Evolutionary conservation across 2,329 filamentous ascomycete species (phyloP).

Genomic region (Colletotrichum limetticola): DNA sequence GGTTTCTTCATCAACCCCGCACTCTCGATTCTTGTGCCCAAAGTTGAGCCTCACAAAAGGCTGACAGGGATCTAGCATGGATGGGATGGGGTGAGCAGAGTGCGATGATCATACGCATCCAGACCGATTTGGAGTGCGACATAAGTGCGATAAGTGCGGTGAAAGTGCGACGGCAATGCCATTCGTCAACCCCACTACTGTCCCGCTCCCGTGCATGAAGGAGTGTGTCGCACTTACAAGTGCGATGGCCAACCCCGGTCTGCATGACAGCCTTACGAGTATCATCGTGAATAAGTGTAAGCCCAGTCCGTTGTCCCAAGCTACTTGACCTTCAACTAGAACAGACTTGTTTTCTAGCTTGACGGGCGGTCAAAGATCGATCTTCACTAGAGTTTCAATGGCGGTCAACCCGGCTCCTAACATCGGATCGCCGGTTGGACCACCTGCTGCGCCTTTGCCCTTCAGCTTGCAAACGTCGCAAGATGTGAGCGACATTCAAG

Average conservation of each 20-base stretch:
- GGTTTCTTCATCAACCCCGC: neutral
- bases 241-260: neutral
- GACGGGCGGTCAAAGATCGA: too few species aligned
- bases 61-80: neutral
- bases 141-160: neutral
- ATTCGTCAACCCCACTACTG: neutral
- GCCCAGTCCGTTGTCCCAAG: neutral
- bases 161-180: neutral
- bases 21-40: neutral
- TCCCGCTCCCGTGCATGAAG: neutral
- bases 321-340: neutral
- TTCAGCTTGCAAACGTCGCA: neutral
- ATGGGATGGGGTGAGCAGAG: neutral
- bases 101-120: neutral
- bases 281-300: too few species aligned
- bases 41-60: neutral
- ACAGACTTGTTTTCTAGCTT: neutral
- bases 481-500: neutral
- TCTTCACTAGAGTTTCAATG: neutral
- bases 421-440: neutral
- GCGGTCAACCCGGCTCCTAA: neutral
- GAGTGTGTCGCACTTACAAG: neutral
- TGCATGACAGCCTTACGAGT: neutral
- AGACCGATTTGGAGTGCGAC: neutral
- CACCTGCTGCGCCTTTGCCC: neutral